phyloP scores from a whole-genome alignment of 23 red algal species.

The Gracilaria domingensis region DNA sequence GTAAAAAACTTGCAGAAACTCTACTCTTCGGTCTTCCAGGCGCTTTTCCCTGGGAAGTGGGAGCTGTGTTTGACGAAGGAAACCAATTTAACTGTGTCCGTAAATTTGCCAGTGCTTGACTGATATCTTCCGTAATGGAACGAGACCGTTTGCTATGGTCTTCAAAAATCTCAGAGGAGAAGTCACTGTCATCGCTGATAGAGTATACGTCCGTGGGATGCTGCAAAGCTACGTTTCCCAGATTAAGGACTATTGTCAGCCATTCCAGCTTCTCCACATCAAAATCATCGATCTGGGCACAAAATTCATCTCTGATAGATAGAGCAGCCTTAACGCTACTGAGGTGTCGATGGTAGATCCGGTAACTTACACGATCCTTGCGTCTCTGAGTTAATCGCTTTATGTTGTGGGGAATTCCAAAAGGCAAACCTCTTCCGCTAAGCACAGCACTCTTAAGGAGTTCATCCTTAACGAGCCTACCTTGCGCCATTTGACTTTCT shows the following conservation, averaged over 20 bases:
- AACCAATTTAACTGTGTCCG: background rate
- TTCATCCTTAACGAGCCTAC: conserved; percentile 3
- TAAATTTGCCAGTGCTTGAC: background rate
- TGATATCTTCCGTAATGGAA: background rate
- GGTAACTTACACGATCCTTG: conserved; percentile 6
- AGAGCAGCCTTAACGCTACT: background rate
- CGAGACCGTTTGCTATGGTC: background rate
- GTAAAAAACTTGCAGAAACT: background rate
- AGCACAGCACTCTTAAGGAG: conserved; percentile 18
- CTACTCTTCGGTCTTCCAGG: background rate
- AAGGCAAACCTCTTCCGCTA: background rate
- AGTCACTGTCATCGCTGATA: background rate
- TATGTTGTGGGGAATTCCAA: background rate
- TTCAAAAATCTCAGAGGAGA: background rate
- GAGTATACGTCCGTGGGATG: background rate
- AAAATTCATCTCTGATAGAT: conserved; percentile 26
- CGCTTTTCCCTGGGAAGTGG: background rate
- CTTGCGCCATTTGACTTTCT: background rate
- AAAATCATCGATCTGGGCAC: conserved; percentile 37
- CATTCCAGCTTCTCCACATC: conserved; percentile 46
- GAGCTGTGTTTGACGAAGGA: background rate
- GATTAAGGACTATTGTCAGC: conserved; percentile 32
- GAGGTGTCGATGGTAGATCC: conserved; percentile 15
- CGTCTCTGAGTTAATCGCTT: background rate
- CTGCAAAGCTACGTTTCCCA: conserved; percentile 13